phyloP scores from a whole-genome alignment of 495 filamentous ascomycete genomes.

The Podospora sp. region DNA sequence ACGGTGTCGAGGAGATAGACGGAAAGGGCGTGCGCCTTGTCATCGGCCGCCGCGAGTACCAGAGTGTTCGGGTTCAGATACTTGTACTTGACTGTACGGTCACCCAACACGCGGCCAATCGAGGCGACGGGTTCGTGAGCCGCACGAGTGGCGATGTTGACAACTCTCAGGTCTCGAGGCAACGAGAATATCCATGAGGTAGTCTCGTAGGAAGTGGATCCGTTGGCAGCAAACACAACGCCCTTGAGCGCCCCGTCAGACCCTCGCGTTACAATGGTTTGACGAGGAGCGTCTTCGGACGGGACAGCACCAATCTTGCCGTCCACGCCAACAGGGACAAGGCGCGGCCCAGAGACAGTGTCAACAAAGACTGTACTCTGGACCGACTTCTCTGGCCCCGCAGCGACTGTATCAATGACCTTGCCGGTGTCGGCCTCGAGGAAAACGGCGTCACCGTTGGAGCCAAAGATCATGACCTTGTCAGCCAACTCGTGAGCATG shows the following conservation, averaged over 20 bases:
- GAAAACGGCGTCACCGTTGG: constrained; percentile 59
- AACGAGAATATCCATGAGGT: constrained; percentile 77
- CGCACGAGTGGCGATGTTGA: constrained; percentile 66
- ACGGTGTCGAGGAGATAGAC: constrained; percentile 87
- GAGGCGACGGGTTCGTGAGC: constrained; percentile 87
- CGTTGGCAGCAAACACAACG: constrained; percentile 49
- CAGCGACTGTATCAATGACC: constrained; percentile 46
- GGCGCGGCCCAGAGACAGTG: constrained; percentile 49
- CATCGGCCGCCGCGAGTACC: constrained; percentile 70
- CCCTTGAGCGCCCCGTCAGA: constrained; percentile 64
- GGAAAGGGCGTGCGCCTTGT: constrained; percentile 57
- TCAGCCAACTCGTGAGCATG: constrained; percentile 57
- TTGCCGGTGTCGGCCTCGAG: constrained; percentile 61
- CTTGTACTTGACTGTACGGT: constrained; percentile 94
- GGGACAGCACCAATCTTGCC: constrained; percentile 48
- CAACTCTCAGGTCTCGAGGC: constrained; percentile 64
- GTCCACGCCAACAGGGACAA: constrained; percentile 51
- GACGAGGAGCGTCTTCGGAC: constrained; percentile 43
- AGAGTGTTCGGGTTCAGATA: constrained; percentile 89
- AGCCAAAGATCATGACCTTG: constrained; percentile 58
- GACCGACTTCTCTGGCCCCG: constrained; percentile 41
- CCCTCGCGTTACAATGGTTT: constrained; percentile 64
- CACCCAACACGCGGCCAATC: constrained; percentile 88
- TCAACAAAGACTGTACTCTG: constrained; percentile 55
- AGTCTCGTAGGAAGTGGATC: constrained; percentile 48